These are phyloP conservation scores for Zea luxurians DNA, from an alignment of 176 grass and related monocot genomes.

Conservation along the genomic window DNA sequence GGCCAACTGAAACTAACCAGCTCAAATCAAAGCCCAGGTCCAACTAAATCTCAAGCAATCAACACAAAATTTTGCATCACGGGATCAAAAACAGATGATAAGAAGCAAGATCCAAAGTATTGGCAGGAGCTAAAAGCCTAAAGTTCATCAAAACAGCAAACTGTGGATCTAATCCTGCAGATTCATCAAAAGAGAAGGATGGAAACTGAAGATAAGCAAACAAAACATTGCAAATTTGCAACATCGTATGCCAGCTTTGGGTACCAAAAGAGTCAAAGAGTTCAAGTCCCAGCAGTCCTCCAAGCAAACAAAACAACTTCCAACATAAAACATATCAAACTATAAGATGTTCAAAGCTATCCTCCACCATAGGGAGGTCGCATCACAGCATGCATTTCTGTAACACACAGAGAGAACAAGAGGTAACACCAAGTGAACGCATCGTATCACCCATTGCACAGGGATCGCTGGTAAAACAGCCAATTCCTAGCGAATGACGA, in stretches of 20 bases:
- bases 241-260: not conserved
- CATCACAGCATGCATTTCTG: not conserved
- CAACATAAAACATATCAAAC: not conserved
- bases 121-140: not conserved
- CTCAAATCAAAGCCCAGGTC: slow-evolving; percentile 10
- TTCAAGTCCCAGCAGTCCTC: slow-evolving; percentile 11
- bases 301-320: not conserved
- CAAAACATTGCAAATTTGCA: not conserved
- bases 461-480: not conserved
- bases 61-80: slow-evolving; percentile 5
- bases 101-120: not conserved
- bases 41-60: not conserved
- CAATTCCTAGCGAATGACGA: slow-evolving; percentile 16
- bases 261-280: not conserved
- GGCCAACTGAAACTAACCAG: slow-evolving; percentile 11
- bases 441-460: not conserved
- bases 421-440: not conserved
- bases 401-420: too few species aligned
- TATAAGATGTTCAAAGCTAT: slow-evolving; percentile 19
- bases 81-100: not conserved
- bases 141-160: not conserved
- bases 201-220: not conserved
- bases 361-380: not conserved
- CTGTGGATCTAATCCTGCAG: not conserved
- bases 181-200: not conserved